These are phyloP conservation scores for Sclerotinia subarctica DNA, from an alignment of 2,329 filamentous ascomycete species.

Conservation along the genomic window DNA sequence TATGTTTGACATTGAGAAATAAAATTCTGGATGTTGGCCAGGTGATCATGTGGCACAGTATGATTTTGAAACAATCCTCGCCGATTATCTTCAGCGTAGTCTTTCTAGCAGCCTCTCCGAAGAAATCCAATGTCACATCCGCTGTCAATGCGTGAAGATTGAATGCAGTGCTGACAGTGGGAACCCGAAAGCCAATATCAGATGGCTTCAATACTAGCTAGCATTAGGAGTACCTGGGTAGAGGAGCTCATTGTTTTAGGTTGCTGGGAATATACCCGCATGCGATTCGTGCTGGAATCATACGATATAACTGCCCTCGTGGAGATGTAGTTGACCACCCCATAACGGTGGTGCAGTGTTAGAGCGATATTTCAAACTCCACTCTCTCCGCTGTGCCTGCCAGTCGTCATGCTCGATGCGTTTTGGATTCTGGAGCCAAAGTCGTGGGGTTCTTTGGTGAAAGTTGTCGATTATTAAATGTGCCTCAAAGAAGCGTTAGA, in stretches of 20 bases:
- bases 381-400: not conserved
- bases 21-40: constrained; percentile 1
- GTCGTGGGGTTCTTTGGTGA: not conserved
- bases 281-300: not conserved
- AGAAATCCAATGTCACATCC: not conserved
- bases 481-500: not conserved
- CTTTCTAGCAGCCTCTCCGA: not conserved
- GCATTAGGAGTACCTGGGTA: not conserved
- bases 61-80: constrained; percentile 1
- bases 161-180: not conserved
- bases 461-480: not conserved
- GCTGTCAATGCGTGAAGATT: not conserved
- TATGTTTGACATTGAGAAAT: not conserved
- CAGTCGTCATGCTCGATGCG: not conserved
- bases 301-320: not conserved
- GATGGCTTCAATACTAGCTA: not conserved
- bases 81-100: not conserved
- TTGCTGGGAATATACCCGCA: not conserved
- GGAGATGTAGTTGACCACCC: not conserved
- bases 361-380: constrained; percentile 1
- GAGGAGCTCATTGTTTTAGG: not conserved
- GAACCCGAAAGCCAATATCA: not conserved
- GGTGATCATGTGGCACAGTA: not conserved
- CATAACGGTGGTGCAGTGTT: not conserved
- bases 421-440: not conserved